Conservation (phyloP, 2,329 filamentous ascomycete genomes). For the Periconia sp. region DNA sequence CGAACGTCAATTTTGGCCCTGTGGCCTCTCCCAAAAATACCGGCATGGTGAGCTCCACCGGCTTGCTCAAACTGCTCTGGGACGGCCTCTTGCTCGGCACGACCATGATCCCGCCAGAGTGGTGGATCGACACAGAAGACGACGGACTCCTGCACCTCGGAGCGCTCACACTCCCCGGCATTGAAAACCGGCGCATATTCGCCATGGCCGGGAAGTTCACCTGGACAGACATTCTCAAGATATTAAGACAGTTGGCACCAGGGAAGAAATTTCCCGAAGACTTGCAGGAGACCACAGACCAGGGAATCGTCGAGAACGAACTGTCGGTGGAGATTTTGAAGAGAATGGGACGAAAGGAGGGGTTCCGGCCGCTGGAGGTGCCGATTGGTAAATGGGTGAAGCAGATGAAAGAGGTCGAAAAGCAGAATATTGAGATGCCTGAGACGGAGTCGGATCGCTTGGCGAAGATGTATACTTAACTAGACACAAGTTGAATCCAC, state of each 20-base stretch:
- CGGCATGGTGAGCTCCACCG: conserved; percentile 12
- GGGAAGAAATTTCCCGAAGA: conserved; percentile 34
- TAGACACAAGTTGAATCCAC: too few relatives aligned
- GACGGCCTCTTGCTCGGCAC: conserved; percentile 9
- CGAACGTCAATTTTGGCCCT: conserved; percentile 36
- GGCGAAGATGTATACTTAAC: too few relatives aligned
- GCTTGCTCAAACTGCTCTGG: conserved; percentile 16
- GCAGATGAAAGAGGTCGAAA: conserved; percentile 10
- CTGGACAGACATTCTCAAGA: conserved; percentile 49
- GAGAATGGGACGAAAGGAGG: conserved; percentile 12
- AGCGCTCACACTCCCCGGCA: conserved; percentile 52
- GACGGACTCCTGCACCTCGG: conserved; percentile 57
- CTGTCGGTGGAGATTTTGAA: conserved; percentile 15
- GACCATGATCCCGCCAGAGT: conserved; percentile 25
- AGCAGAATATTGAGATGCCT: too few relatives aligned
- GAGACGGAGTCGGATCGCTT: too few relatives aligned
- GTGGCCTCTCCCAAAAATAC: conserved; percentile 28
- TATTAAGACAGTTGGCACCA: conserved; percentile 47
- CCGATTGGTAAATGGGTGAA: conserved; percentile 14
- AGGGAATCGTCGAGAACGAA: conserved; percentile 12
- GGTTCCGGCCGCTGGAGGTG: conserved; percentile 17
- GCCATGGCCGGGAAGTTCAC: conserved; percentile 54
- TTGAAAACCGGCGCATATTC: conserved; percentile 58
- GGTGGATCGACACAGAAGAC: conserved; percentile 60
- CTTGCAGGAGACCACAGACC: conserved; percentile 11